These are phyloP conservation scores for Dryas drummondii DNA, from an alignment of 306 rosid species.

Conservation along the genomic window DNA sequence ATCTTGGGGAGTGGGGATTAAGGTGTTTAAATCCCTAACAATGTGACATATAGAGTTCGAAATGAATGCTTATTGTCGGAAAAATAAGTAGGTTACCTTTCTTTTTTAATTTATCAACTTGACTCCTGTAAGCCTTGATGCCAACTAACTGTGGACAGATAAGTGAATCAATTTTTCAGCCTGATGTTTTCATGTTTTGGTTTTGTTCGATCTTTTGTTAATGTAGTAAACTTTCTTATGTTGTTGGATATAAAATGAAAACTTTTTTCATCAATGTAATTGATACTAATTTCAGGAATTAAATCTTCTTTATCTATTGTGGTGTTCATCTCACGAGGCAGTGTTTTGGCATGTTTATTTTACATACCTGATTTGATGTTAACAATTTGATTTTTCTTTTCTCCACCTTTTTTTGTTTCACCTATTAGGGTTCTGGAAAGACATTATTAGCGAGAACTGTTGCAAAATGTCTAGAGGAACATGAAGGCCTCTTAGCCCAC, in stretches of 20 bases:
- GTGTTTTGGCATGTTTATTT: background rate
- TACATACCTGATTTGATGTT: background rate
- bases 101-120: background rate
- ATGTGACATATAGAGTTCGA: background rate
- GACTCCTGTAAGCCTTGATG: background rate
- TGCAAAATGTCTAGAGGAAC: conserved; percentile 69
- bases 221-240: background rate
- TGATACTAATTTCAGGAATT: background rate
- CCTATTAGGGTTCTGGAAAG: conserved; percentile 90
- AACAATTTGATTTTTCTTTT: background rate
- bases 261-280: background rate
- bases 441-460: conserved; percentile 69
- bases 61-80: background rate
- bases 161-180: background rate
- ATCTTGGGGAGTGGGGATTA: background rate
- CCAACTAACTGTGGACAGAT: background rate
- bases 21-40: background rate
- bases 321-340: background rate
- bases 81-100: background rate
- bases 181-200: background rate
- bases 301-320: background rate
- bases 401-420: background rate
- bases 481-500: conserved; percentile 67
- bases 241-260: background rate
- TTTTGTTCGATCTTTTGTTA: background rate